Conservation (phyloP, 148 eudicot genomes). For the Silene latifolia region DNA sequence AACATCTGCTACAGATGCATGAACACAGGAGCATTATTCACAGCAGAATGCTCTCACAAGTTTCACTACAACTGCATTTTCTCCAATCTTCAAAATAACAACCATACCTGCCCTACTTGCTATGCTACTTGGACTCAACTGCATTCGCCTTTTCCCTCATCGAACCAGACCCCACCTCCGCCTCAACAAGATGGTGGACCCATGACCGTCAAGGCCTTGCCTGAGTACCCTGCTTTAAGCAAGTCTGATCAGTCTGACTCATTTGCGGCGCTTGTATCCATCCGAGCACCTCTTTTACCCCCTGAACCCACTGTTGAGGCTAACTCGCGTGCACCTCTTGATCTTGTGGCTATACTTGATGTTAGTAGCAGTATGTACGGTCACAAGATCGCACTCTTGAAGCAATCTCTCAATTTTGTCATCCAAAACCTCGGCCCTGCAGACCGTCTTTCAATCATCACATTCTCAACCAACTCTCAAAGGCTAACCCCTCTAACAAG, state of each 20-base stretch:
- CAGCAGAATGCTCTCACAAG: too few relatives aligned
- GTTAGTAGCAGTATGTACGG: conserved; percentile 44
- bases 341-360: conserved; percentile 42
- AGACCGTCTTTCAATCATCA: conserved; percentile 33
- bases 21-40: conserved; percentile 24
- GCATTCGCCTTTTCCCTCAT: conserved; percentile 19
- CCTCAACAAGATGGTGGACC: background rate
- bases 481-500: conserved; percentile 29
- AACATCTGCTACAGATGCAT: background rate
- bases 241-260: too few relatives aligned
- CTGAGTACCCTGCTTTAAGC: too few relatives aligned
- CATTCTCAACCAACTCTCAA: conserved; percentile 22
- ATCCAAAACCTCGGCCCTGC: conserved; percentile 34
- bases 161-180: background rate
- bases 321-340: conserved; percentile 30
- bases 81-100: conserved; percentile 31
- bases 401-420: conserved; percentile 34
- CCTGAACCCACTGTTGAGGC: background rate
- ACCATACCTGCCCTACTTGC: conserved; percentile 39
- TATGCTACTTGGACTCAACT: conserved; percentile 34
- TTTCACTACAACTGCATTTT: conserved; percentile 38
- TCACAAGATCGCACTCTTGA: conserved; percentile 28
- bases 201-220: conserved; percentile 18
- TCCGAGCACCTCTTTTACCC: too few relatives aligned
- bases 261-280: too few relatives aligned